Evolutionary conservation across 2,329 filamentous ascomycete genomes (phyloP).

Genomic region (Samsoniella hepiali): DNA sequence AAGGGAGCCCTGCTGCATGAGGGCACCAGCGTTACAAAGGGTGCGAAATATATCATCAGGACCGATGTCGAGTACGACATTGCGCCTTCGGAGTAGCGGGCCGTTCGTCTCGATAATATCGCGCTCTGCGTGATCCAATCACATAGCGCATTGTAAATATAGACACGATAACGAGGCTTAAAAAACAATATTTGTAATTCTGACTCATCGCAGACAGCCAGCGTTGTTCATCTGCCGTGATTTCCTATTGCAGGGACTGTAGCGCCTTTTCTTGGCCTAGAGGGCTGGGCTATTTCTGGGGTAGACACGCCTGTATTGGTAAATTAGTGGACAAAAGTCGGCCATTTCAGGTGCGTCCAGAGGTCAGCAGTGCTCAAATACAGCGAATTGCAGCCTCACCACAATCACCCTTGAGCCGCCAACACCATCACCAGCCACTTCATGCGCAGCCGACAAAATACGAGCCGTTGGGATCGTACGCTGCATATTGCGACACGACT

Average conservation of each 20-base stretch:
- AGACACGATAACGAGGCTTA: neutral
- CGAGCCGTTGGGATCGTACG: neutral
- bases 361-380: too few species aligned
- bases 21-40: constrained; percentile 65
- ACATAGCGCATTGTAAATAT: neutral
- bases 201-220: too few species aligned
- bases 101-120: neutral
- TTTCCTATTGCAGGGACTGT: too few species aligned
- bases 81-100: constrained; percentile 28
- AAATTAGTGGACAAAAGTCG: too few species aligned
- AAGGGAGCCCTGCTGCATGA: constrained; percentile 65
- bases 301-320: too few species aligned
- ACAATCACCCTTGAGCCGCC: neutral
- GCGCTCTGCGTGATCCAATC: neutral
- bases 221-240: too few species aligned
- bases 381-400: too few species aligned
- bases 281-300: too few species aligned
- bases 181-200: too few species aligned
- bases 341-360: too few species aligned
- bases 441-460: neutral
- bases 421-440: neutral
- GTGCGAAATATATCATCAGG: constrained; percentile 65
- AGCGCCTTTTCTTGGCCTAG: too few species aligned
- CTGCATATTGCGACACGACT: neutral
- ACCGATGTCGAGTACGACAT: constrained; percentile 71